These are phyloP conservation scores for Anisodus acutangulus DNA, from an alignment of 257 asterid species.

Conservation along the genomic window DNA sequence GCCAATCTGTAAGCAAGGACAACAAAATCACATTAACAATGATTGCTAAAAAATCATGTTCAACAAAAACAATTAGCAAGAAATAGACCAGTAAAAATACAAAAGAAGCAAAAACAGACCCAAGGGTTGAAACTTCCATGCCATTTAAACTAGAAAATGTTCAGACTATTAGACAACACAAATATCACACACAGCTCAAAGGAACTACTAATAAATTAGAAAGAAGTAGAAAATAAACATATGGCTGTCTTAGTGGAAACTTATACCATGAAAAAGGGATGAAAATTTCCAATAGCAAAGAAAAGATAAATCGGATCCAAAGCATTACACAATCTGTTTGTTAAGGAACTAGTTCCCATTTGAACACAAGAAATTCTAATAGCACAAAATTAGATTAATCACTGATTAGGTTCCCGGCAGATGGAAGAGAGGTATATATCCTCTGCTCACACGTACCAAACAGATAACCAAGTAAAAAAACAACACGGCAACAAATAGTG, in stretches of 20 bases:
- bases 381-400: not conserved
- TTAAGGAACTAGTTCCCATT: not conserved
- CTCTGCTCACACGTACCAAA: not conserved
- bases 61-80: not conserved
- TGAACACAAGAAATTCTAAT: not conserved
- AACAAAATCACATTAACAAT: not conserved
- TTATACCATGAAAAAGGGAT: not conserved
- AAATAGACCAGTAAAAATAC: not conserved
- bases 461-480: not conserved
- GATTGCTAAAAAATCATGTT: not conserved
- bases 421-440: not conserved
- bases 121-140: not conserved
- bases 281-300: not conserved
- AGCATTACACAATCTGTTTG: not conserved
- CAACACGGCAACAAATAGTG: not conserved
- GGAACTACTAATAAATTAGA: not conserved
- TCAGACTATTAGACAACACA: not conserved
- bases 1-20: slow-evolving; percentile 37
- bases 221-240: not conserved
- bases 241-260: not conserved
- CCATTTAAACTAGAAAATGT: not conserved
- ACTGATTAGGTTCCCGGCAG: not conserved
- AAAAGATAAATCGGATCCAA: not conserved
- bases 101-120: not conserved
- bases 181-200: not conserved